These are phyloP conservation scores for Alternaria incomplexa DNA, from an alignment of 2,329 filamentous ascomycete genomes.

Conservation along the genomic window DNA sequence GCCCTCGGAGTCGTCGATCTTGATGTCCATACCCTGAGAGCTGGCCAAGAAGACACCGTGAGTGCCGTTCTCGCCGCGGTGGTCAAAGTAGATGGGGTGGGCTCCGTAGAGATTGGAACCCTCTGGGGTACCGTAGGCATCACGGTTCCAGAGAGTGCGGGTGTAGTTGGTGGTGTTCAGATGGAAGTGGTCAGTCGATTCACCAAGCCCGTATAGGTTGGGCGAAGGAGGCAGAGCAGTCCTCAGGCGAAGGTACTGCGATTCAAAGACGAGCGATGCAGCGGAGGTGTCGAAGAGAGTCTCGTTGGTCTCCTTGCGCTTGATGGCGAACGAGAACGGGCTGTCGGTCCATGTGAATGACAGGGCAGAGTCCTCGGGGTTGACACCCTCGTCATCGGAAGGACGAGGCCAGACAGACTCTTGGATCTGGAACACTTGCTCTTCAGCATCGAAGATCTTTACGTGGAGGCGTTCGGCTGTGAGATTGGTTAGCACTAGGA, in stretches of 20 bases:
- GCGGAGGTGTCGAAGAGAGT: constrained; percentile 74
- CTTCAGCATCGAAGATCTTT: constrained; percentile 71
- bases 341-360: constrained; percentile 60
- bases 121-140: constrained; percentile 66
- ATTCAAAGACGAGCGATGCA: constrained; percentile 73
- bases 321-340: constrained; percentile 72
- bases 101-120: constrained; percentile 73
- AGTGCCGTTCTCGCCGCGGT: constrained; percentile 58
- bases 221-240: constrained; percentile 72
- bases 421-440: constrained; percentile 76
- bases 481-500: neutral
- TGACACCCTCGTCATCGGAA: constrained; percentile 32
- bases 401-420: constrained; percentile 71
- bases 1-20: constrained; percentile 68
- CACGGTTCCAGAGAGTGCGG: constrained; percentile 68
- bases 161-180: constrained; percentile 73
- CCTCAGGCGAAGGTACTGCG: constrained; percentile 74
- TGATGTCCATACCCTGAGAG: constrained; percentile 69
- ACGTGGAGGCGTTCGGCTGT: constrained; percentile 71
- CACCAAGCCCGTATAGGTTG: constrained; percentile 77
- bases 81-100: constrained; percentile 78
- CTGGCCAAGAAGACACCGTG: constrained; percentile 46
- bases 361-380: constrained; percentile 53
- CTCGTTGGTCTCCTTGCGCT: constrained; percentile 61
- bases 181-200: constrained; percentile 73